Conservation (phyloP, 805 yeast species). For the Metschnikowia rubicola region DNA sequence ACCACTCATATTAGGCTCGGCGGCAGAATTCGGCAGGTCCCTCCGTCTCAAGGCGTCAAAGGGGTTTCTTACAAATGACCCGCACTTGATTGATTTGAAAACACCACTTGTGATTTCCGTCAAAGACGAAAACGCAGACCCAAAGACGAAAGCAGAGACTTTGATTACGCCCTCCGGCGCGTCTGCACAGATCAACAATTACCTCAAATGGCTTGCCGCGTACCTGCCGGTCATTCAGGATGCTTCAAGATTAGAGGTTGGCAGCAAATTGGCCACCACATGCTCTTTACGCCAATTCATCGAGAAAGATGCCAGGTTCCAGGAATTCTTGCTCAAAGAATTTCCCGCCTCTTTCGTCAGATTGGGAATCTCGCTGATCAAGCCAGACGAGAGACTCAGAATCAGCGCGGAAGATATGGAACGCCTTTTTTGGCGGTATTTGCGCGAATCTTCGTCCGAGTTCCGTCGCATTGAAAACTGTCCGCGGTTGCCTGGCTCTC, state of each 20-base stretch:
- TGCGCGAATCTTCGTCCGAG: conserved; percentile 7
- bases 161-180: conserved; percentile 11
- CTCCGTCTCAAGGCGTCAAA: conserved; percentile 44
- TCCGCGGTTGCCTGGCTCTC: conserved; percentile 1
- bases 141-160: not conserved
- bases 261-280: conserved; percentile 42
- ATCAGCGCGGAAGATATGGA: conserved; percentile 25
- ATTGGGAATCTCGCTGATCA: not conserved
- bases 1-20: conserved; percentile 46
- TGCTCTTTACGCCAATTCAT: conserved; percentile 57
- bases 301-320: conserved; percentile 50
- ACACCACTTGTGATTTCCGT: conserved; percentile 13
- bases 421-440: conserved; percentile 38
- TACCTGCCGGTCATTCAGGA: conserved; percentile 17
- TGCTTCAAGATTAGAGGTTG: conserved; percentile 12
- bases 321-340: conserved; percentile 25
- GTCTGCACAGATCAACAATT: conserved; percentile 15
- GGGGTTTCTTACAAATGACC: conserved; percentile 51
- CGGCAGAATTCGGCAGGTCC: conserved; percentile 43
- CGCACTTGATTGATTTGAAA: conserved; percentile 44
- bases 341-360: not conserved
- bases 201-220: conserved; percentile 16
- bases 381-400: not conserved
- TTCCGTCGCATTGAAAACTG: conserved; percentile 4
- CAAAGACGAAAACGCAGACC: conserved; percentile 1